Evolutionary conservation across 2,329 filamentous ascomycete genomes (phyloP), one percentile per base, ranked within the genome.

Genomic region (Fusarium duplospermum): DNA sequence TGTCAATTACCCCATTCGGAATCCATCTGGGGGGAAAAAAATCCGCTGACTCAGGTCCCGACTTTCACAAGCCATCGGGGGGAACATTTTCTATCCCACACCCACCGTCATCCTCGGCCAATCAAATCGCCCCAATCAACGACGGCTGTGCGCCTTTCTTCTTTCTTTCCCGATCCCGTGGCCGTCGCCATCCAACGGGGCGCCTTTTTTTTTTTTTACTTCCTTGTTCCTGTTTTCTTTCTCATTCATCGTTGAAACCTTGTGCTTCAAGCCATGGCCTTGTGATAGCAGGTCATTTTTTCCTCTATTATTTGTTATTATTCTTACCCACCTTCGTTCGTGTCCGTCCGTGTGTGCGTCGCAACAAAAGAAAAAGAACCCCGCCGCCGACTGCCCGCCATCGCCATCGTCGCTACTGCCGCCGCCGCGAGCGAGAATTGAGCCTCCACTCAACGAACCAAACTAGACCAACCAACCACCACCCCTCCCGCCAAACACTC

Each of bases 1-100:
- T 16, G 31, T 33, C 22, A 24, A 33, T 52, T 66, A 36, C 66
- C 58, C 52, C 38, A 36, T 50, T 60, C 63, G 61, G 66, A 50
- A 33, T 13, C 42, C 50, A 38, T 50, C 59, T 22, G 11, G 22
- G 42, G 54, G 54, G 7, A 22, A 31, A 4, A 33, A 29, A 29
- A 29, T 9, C 20, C 10, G 62, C 70, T 70, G 66, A 76, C 64
- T 75, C 71, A 63, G 70, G 45, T 31, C 64, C 45, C 45, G 58
- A 72, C 68, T 78, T 73, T 78, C 76, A 78, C 76, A 78, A 78
- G 76, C 76, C 72, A 74, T 76, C 36, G 62, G 42, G 62, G 42
- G 54, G 29, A 31, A 7, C 4, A 13, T 24, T 24, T 20, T 24
- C 22, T 20, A 22, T 24, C 42, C 22, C 40, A 6, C 40, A 62